Evolutionary conservation across 371 early-diverging fungal genomes (phyloP), one percentile per base, ranked within the genome.

Genomic region (Mortierella sp.): DNA sequence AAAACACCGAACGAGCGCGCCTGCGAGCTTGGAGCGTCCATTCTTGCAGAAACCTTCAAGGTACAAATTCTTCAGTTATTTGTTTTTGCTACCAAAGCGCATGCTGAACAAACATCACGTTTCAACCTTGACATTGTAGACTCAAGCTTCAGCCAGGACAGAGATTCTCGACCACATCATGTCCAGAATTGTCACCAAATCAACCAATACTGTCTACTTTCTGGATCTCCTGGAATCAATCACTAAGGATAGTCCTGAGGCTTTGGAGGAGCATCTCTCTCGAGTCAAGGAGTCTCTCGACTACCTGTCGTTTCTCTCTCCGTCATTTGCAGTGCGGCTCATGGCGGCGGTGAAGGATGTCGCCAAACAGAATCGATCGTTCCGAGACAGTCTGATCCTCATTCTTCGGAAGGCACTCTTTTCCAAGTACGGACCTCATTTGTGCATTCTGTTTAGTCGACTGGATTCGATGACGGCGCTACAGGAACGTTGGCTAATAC

Each of bases 121-220:
- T 47, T 43, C 29, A 55, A 48, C 44, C 29, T 24, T 43, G 14
- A 24, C 50, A 37, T 61, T 43, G 19, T 72, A 90, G 89, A 78
- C 89, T 11, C 92, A 92, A 70, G 87, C 87, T 26, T 85, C 89
- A 34, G 88, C 90, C n/a, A 87, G 91, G 55, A 76, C 85, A 4
- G 92, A 91, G 77, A 90, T 92, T 34, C 75, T 92, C 52, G 91
- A 91, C 40, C 91, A 91, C 68, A 90, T 92, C 63, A 87, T 89
- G 40, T 89, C 90, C 6, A 88, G 92, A 52, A 86, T 92, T 50
- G 87, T 92, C 8, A 88, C 91, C 24, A 88, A 89, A 44, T 88
- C 92, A 2, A 63, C 77, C 16, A 90, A 91, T 66, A 88, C 88
- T 2, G 66, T 70, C 11, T 77, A 85, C 48, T 92, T 91, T 61